Conservation (phyloP, 805 yeast genomes). For the Zygosaccharomyces bailii region DNA sequence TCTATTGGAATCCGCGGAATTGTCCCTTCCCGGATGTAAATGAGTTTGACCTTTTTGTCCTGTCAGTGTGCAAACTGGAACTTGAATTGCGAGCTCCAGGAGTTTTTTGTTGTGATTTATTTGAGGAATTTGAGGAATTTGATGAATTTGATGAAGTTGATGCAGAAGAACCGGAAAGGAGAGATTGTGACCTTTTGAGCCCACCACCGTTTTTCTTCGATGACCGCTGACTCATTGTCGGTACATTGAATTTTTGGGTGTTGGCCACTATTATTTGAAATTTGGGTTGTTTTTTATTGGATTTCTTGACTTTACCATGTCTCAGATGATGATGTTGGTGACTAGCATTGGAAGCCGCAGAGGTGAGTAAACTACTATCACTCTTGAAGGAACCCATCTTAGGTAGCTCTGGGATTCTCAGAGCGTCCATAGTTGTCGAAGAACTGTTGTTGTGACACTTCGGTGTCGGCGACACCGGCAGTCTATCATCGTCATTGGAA, state of each 20-base stretch:
- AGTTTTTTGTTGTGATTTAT: conserved; percentile 6
- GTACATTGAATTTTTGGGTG: conserved; percentile 31
- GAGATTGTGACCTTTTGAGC: conserved; percentile 30
- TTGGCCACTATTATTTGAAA: conserved; percentile 37
- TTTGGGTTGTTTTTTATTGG: conserved; percentile 30
- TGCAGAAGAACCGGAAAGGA: conserved; percentile 19
- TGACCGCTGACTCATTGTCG: conserved; percentile 18
- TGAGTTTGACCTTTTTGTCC: conserved; percentile 13
- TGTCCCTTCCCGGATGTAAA: conserved; percentile 13
- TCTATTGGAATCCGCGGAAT: conserved; percentile 14
- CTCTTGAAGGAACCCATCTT: conserved; percentile 38
- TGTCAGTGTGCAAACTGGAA: conserved; percentile 7
- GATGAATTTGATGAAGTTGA: conserved; percentile 4
- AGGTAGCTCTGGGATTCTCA: conserved; percentile 34
- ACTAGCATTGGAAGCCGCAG: conserved; percentile 7
- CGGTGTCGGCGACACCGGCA: conserved; percentile 35
- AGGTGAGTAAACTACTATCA: conserved; percentile 16
- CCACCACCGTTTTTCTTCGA: conserved; percentile 15
- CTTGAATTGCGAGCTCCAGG: not conserved
- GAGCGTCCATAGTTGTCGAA: conserved; percentile 9
- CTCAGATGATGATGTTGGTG: conserved; percentile 4
- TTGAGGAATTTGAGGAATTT: not conserved
- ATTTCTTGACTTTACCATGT: conserved; percentile 21
- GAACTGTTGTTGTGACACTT: conserved; percentile 18
- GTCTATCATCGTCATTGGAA: conserved; percentile 16